Percentiles rank a stretch among this genome's conserved stretches.
Evolutionary conservation across 495 filamentous ascomycete species (phyloP).

Genomic region (Daldinia bambusicola): DNA sequence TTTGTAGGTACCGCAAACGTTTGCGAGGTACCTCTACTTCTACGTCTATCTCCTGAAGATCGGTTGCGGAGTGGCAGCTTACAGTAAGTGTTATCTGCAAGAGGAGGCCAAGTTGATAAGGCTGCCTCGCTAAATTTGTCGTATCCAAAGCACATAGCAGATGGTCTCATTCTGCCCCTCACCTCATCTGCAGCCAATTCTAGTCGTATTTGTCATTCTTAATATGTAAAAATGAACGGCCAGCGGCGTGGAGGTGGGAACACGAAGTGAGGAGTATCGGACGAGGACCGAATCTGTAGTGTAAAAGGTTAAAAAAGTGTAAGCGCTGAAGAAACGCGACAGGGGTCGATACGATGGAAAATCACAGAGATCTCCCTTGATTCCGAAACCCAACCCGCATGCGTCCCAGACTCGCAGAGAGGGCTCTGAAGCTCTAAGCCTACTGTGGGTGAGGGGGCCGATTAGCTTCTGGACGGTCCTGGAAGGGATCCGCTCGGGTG

Average conservation of each 20-base stretch:
- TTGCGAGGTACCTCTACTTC: constrained; percentile 38
- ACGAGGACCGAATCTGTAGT: constrained; percentile 7
- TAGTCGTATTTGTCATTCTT: constrained; percentile 23
- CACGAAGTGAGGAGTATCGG: constrained; percentile 38
- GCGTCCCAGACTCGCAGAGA: constrained; percentile 12
- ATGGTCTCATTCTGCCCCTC: constrained; percentile 14
- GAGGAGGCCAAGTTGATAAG: constrained; percentile 8
- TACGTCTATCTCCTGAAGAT: constrained; percentile 31
- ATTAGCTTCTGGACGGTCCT: constrained; percentile 32
- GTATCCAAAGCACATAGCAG: constrained; percentile 17
- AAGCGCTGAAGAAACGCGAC: constrained; percentile 32
- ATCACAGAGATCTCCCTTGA: constrained; percentile 25
- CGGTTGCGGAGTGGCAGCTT: constrained; percentile 15
- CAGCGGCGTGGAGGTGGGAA: constrained; percentile 28
- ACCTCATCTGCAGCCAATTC: constrained; percentile 20
- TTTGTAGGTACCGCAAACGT: constrained; percentile 30
- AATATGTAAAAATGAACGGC: constrained; percentile 19
- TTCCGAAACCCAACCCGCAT: constrained; percentile 35
- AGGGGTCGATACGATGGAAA: constrained; percentile 33
- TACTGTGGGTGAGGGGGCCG: constrained; percentile 26
- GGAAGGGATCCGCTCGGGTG: constrained; percentile 33
- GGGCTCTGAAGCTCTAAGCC: constrained; percentile 26
- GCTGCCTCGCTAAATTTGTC: constrained; percentile 17
- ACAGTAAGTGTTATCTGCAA: constrained; percentile 10
- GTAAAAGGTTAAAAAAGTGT: constrained; percentile 18